Base-by-base conservation (phyloP, 495 filamentous ascomycete genomes). In the Penicillium verhagenii region DNA sequence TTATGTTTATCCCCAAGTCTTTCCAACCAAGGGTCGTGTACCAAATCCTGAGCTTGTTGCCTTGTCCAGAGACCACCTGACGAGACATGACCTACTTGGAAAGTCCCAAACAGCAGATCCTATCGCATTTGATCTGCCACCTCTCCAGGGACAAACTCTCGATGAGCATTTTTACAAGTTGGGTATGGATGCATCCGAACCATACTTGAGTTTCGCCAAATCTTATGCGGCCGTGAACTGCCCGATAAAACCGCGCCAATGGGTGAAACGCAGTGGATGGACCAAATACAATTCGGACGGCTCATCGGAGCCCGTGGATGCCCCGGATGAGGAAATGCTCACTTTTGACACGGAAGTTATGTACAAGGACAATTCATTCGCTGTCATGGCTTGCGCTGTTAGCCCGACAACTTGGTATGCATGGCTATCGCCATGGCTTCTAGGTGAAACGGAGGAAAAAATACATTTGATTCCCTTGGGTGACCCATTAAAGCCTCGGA, bases 321-420 rank as follows among this genome's bases (percentile, higher is more conserved):
- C 83, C 8, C 94, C 94, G 0, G 73, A 91, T 37, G 92, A 92
- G 58, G 71, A 85, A 20, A 85, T 91, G 82, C 71, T 99, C 37
- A 89, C 86, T 25, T 99, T 99, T 65, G 94, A 99, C 70, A 94
- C 91, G 11, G 94, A 99, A 71, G 92, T 97, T 43, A 87, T 99
- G 86, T 99, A 86, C 76, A 96, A 95, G 62, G 83, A 92, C 63
- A 90, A 86, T 62, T 83, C 87, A 0, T 97, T 88, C 71, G 92
- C 94, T 6, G 89, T 95, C 37, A 97, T 99, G 94, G 94, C 94
- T 31, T 97, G 91, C 58, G 94, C 94, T 9, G 88, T 85, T 45
- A 89, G 89, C 56, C 85, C 89, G 10, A 90, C 84, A 13, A 84
- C 89, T 20, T 99, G 94, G 94, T 99, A 97, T 74, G 89, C 88